Conservation (phyloP, 2,329 filamentous ascomycete species). For the Calonectria pseudoreteaudii region DNA sequence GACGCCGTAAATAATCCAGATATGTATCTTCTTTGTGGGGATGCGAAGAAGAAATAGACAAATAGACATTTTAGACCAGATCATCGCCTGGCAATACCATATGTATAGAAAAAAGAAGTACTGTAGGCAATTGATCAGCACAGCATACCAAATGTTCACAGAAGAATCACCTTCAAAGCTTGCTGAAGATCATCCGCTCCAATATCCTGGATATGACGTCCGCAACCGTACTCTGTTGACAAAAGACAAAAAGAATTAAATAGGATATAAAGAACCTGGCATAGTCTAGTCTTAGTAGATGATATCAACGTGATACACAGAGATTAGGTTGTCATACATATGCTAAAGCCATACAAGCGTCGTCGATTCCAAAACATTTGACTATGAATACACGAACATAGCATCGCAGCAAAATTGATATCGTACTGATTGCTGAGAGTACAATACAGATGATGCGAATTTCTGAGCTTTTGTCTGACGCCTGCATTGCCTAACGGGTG, state of each 20-base stretch:
- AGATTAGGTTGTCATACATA: not conserved
- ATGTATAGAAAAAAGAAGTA: conserved; percentile 28
- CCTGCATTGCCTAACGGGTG: not conserved
- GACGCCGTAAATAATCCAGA: conserved; percentile 40
- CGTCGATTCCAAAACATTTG: not conserved
- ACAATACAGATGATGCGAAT: not conserved
- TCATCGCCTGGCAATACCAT: conserved; percentile 39
- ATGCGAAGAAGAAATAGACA: conserved; percentile 43
- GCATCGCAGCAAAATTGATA: not conserved
- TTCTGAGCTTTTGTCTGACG: not conserved
- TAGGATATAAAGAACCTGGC: not conserved
- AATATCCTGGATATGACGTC: not conserved
- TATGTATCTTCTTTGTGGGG: conserved; percentile 31
- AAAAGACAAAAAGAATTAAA: not conserved
- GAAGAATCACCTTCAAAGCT: not conserved
- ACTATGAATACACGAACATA: not conserved
- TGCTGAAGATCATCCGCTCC: not conserved
- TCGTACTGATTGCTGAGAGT: not conserved
- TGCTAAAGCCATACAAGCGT: not conserved
- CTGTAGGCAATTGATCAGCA: not conserved
- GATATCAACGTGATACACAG: not conserved
- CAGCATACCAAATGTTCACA: not conserved
- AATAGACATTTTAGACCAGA: conserved; percentile 41
- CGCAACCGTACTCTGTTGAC: not conserved
- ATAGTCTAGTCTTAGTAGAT: not conserved